Conservation (phyloP, 495 filamentous ascomycete genomes). For the Aspergillus kassunensis region DNA sequence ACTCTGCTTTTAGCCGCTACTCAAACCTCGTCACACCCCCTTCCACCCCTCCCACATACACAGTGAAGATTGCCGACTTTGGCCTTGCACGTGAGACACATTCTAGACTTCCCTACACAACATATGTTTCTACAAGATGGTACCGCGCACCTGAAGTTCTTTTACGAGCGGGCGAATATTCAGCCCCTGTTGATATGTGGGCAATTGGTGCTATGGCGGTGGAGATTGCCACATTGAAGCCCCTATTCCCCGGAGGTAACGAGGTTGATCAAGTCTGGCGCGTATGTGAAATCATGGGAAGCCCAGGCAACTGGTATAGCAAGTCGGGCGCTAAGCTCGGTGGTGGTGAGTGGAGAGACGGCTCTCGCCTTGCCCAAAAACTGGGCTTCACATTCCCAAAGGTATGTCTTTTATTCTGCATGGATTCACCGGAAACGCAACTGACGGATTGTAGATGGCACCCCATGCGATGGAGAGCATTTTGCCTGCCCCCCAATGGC, state of each 20-base stretch:
- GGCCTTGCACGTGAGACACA: constrained; percentile 96
- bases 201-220: constrained; percentile 99
- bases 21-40: constrained; percentile 92
- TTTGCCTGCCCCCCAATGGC: constrained; percentile 87
- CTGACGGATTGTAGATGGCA: no score
- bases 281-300: constrained; percentile 99
- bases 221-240: constrained; percentile 95
- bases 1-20: constrained; percentile 85
- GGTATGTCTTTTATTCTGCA: constrained; percentile 34
- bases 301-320: constrained; percentile 96
- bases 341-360: constrained; percentile 97
- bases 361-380: constrained; percentile 86
- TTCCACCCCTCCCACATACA: constrained; percentile 86
- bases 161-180: constrained; percentile 93
- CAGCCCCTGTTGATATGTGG: constrained; percentile 98
- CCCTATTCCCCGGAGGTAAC: constrained; percentile 94
- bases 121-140: constrained; percentile 98
- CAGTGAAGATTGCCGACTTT: constrained; percentile 99
- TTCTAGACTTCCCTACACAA: constrained; percentile 94
- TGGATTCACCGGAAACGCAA: no score
- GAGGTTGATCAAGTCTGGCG: constrained; percentile 99
- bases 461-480: constrained; percentile 96
- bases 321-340: constrained; percentile 83
- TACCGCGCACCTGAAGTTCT: constrained; percentile 97
- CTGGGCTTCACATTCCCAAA: constrained; percentile 98